A percentile compares a stretch with the other conserved stretches of the same genome.
Evolutionary conservation across 1,139 yeast genomes (phyloP).

Genomic region (Yamadazyma siamensis): DNA sequence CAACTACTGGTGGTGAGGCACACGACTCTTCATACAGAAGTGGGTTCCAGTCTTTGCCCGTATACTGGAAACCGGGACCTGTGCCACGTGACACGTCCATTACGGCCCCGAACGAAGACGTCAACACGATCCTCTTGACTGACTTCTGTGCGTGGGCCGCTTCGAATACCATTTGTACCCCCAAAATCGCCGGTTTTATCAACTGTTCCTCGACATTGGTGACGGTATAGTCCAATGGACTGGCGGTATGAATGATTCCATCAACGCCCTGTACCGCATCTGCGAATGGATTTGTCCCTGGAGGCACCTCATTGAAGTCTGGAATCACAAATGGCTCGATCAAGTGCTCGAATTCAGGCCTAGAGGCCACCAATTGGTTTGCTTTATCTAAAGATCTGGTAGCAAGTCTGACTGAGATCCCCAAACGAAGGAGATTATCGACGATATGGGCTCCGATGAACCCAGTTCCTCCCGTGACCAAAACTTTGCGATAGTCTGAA

Average conservation of each 20-base stretch:
- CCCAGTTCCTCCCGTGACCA: constrained; percentile 59
- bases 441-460: constrained; percentile 46
- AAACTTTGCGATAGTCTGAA: constrained; percentile 18
- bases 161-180: constrained; percentile 22
- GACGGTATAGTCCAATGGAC: constrained; percentile 16
- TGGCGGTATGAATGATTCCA: constrained; percentile 19
- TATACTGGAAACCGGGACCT: constrained; percentile 22
- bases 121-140: constrained; percentile 24
- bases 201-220: constrained; percentile 19
- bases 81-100: constrained; percentile 14
- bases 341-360: constrained; percentile 14
- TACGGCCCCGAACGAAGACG: constrained; percentile 28
- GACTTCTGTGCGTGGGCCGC: constrained; percentile 23
- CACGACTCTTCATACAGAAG: constrained; percentile 34
- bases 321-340: constrained; percentile 16
- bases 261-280: constrained; percentile 18
- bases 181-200: constrained; percentile 20
- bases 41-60: constrained; percentile 28
- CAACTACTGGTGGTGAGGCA: constrained; percentile 31
- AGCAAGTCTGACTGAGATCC: constrained; percentile 26
- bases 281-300: constrained; percentile 15
- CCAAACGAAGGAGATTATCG: constrained; percentile 21
- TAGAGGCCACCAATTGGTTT: constrained; percentile 14
- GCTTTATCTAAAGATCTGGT: constrained; percentile 29
- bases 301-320: constrained; percentile 14